These are phyloP conservation scores for Penicillium mononematosum DNA, from an alignment of 495 filamentous ascomycete species.

Conservation along the genomic window DNA sequence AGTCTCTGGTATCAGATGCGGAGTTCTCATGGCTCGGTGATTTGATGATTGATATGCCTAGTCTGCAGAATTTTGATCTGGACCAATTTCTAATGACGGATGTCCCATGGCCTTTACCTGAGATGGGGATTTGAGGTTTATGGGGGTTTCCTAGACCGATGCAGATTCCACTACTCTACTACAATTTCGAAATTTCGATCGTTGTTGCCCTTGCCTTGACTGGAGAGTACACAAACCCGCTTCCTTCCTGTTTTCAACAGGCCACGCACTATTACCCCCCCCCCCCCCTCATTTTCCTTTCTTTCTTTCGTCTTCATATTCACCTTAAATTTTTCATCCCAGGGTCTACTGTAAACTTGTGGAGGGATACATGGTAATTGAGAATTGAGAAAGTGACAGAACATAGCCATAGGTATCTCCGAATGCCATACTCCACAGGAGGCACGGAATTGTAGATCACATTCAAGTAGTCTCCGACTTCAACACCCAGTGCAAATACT, in stretches of 20 bases:
- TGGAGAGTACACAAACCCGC: background rate
- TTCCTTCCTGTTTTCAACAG: background rate
- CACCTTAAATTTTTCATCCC: background rate
- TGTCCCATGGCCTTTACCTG: conserved; percentile 33
- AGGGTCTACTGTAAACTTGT: background rate
- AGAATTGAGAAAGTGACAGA: background rate
- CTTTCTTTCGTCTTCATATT: background rate
- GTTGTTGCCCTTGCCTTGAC: background rate
- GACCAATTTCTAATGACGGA: conserved; percentile 38
- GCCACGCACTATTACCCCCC: background rate
- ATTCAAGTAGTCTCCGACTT: too few species aligned
- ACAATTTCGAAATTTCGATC: background rate
- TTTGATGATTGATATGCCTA: conserved; percentile 46
- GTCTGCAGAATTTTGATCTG: conserved; percentile 47
- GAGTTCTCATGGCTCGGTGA: conserved; percentile 47
- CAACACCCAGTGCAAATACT: too few species aligned
- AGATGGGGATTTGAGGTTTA: conserved; percentile 30
- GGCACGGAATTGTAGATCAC: background rate
- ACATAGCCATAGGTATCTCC: background rate
- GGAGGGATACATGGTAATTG: background rate
- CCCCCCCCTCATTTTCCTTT: background rate
- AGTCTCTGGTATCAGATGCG: conserved; percentile 20
- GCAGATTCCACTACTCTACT: too few species aligned
- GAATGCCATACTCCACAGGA: background rate
- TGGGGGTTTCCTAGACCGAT: too few species aligned